phyloP scores from a whole-genome alignment of 176 grass and related monocot species.

The Avena eriantha region DNA sequence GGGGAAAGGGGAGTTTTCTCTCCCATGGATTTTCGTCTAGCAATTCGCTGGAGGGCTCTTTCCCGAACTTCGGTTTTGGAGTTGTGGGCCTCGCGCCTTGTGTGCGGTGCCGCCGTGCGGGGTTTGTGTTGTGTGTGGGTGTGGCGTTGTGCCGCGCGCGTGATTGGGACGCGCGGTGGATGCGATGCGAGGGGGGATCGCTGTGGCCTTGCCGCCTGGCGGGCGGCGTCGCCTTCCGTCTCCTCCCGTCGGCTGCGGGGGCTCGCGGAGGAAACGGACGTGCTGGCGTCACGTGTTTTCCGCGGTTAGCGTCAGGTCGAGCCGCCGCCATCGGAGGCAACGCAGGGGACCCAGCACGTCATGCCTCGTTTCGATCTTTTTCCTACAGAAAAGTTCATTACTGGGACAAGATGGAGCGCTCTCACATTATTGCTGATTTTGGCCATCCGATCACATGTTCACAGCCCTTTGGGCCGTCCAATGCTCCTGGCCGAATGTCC shows the following conservation, averaged over 20 bases:
- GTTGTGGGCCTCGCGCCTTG: not conserved
- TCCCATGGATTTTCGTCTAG: not conserved
- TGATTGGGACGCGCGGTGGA: not conserved
- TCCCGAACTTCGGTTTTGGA: not conserved
- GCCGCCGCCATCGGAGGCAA: not conserved
- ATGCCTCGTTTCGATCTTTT: too few relatives aligned
- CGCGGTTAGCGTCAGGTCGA: not conserved
- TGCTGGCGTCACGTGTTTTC: slow-evolving; percentile 12
- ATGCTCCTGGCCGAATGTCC: too few relatives aligned
- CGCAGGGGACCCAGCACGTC: not conserved
- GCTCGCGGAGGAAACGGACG: not conserved
- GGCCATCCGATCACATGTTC: too few relatives aligned
- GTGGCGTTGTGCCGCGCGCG: not conserved
- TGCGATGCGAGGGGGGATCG: too few relatives aligned
- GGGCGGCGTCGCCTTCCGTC: not conserved
- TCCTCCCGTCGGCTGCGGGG: not conserved
- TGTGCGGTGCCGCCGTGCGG: not conserved
- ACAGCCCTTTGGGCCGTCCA: too few relatives aligned
- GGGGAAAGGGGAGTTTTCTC: not conserved
- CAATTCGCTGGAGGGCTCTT: not conserved
- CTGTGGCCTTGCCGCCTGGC: too few relatives aligned
- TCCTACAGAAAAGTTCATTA: too few relatives aligned
- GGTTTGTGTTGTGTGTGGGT: not conserved
- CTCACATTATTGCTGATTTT: too few relatives aligned
- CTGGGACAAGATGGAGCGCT: too few relatives aligned